Evolutionary conservation across 2,329 filamentous ascomycete genomes (phyloP), one percentile per base, ranked within the genome.

Genomic region (Lachnellula cervina): DNA sequence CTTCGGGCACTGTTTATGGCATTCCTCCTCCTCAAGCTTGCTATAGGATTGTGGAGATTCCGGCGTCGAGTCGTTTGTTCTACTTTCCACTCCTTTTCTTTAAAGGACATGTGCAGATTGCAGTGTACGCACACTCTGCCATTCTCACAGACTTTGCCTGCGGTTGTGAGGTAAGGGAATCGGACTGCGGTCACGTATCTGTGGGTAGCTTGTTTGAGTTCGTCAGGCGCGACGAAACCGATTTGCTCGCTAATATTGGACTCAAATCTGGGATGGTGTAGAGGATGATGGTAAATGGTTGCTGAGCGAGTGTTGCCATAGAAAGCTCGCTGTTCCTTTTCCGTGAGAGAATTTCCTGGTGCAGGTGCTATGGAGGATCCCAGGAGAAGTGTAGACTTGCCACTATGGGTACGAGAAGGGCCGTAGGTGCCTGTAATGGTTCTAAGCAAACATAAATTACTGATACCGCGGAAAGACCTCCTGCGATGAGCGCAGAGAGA

Each of bases 221-320:
- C 44, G 17, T 51, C 51, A 5, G 55, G 53, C 7, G 34, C 11
- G 7, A 37, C 37, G 28, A 53, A 58, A 16, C 43, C 35, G 23
- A 35, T 17, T 19, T 19, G 16, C 2, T 49, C 49, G 8, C 42
- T 45, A 21, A 60, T 58, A 23, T 58, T 46, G 28, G 43, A 53
- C 37, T 60, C 58, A 13, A 49, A 35, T 17, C 40, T 6, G 6
- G 48, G 44, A 1, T 16, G 6, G 3, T 50, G 37, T 13, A 58
- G 40, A 3, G 58, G 55, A 47, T 60, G 55, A 34, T 60, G 58
- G n/a, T 49, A 47, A 13, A 52, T 56, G 4, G n/a, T 53, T 8
- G 48, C 35, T 6, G 34, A 28, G 9, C 35, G 21, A n/a, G 37
- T 32, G 34, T 47, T 48, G 1, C 44, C 40, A 32, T 37, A 46